Percentiles rank a stretch among this genome's conserved stretches.
Evolutionary conservation across 495 filamentous ascomycete species (phyloP).

Genomic region (Niebla homalea): DNA sequence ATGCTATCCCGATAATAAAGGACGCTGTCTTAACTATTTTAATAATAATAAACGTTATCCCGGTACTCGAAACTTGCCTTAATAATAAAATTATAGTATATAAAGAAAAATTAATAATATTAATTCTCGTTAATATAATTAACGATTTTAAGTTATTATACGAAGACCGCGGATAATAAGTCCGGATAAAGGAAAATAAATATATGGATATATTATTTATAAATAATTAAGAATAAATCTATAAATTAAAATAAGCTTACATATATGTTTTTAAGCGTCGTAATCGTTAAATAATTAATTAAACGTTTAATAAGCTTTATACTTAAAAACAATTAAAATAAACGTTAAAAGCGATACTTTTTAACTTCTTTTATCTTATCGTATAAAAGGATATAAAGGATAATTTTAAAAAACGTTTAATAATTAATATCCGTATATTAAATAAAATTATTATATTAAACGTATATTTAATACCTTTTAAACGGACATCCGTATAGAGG

Average conservation of each 20-base stretch:
- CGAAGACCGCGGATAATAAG: too few relatives aligned
- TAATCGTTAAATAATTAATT: neutral
- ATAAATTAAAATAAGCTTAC: neutral
- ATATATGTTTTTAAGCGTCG: neutral
- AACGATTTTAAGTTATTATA: too few relatives aligned
- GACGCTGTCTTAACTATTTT: too few relatives aligned
- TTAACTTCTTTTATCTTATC: neutral
- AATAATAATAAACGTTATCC: too few relatives aligned
- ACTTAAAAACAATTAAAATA: neutral
- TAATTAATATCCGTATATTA: neutral
- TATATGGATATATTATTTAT: neutral
- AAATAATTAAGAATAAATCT: neutral
- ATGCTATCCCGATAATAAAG: too few relatives aligned
- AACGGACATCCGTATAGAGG: neutral
- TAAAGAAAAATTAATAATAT: too few relatives aligned
- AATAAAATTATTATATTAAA: conserved; percentile 1
- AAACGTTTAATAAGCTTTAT: neutral
- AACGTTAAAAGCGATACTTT: neutral
- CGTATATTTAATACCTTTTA: neutral
- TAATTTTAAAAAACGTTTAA: neutral
- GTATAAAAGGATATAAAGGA: neutral
- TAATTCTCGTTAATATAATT: too few relatives aligned
- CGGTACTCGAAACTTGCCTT: too few relatives aligned
- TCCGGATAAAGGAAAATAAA: neutral
- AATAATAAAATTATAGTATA: too few relatives aligned